Conservation (phyloP, 2,329 filamentous ascomycete genomes). For the Talaromyces sp. region DNA sequence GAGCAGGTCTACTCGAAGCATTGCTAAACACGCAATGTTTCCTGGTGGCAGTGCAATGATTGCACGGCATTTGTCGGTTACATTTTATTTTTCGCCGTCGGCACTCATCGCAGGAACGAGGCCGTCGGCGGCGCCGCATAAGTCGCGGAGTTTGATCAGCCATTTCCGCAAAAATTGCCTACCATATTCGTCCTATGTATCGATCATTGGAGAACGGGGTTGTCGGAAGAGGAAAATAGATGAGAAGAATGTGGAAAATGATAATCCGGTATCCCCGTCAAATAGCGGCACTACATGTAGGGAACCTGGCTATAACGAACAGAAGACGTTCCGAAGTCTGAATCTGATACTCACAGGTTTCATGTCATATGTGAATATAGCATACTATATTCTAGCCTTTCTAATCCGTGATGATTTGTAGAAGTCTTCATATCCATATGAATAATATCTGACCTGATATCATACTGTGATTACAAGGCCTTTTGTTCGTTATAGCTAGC, state of each 20-base stretch:
- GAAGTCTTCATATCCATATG: background rate
- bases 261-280: no score
- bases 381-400: background rate
- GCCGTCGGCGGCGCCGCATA: conserved; percentile 28
- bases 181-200: background rate
- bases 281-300: background rate
- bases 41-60: conserved; percentile 25
- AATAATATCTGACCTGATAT: background rate
- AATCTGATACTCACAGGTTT: background rate
- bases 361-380: background rate
- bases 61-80: conserved; percentile 30
- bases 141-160: background rate
- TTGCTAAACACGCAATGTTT: conserved; percentile 23
- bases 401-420: background rate
- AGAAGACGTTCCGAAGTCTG: background rate
- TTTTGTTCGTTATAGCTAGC: background rate
- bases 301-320: background rate
- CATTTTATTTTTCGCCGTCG: conserved; percentile 33
- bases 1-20: background rate
- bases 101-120: conserved; percentile 32
- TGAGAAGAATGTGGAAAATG: no score
- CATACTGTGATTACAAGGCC: no score
- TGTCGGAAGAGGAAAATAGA: background rate
- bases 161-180: background rate
- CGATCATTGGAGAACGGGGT: background rate